Percentiles rank a stretch among this genome's conserved stretches.
Evolutionary conservation across 371 early-diverging fungal species (phyloP).

Genomic region (Mucor irregularis): DNA sequence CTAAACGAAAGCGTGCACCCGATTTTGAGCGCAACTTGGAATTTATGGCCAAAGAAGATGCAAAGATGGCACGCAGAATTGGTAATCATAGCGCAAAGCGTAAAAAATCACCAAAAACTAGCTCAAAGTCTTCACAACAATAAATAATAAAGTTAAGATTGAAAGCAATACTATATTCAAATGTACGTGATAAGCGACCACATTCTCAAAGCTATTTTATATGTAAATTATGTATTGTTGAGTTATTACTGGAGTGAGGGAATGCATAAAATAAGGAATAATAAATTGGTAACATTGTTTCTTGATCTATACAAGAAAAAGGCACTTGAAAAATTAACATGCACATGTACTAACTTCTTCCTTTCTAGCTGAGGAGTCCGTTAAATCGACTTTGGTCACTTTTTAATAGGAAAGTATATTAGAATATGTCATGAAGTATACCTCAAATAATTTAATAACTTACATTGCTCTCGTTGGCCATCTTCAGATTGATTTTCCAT

Average conservation of each 20-base stretch:
- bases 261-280: neutral
- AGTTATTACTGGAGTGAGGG: too few species aligned
- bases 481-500: constrained; percentile 68
- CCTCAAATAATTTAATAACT: neutral
- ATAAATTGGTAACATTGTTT: neutral
- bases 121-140: neutral
- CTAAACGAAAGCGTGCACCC: neutral
- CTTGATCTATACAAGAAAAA: neutral
- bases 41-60: neutral
- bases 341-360: constrained; percentile 47
- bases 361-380: constrained; percentile 31
- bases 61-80: neutral
- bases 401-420: neutral
- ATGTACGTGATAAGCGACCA: too few species aligned
- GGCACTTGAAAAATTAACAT: constrained; percentile 31
- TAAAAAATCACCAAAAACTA: too few species aligned
- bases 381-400: constrained; percentile 53
- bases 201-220: too few species aligned
- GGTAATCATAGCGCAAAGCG: neutral
- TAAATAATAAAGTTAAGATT: neutral
- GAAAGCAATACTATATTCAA: too few species aligned
- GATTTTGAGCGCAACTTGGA: neutral
- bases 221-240: too few species aligned
- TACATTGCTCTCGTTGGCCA: constrained; percentile 39
- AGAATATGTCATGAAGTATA: neutral